These are phyloP conservation scores for Cardamine chenopodiifolia DNA, from an alignment of 345 rosid species.

Conservation along the genomic window DNA sequence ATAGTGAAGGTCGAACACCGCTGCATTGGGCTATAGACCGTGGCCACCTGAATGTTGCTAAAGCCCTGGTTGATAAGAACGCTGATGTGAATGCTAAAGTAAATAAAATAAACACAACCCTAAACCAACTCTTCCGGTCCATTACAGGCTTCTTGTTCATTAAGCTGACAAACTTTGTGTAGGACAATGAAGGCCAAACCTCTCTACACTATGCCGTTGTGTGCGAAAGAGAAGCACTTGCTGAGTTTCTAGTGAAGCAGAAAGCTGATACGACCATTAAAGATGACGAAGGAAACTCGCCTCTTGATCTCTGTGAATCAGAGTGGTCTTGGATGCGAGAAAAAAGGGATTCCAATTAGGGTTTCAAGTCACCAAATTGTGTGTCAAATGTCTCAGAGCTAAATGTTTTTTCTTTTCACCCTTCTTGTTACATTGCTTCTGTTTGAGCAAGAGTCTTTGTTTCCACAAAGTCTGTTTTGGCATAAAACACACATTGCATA, in stretches of 20 bases:
- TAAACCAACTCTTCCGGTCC: neutral
- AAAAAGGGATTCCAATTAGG: neutral
- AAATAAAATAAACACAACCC: neutral
- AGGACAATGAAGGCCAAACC: slow-evolving; percentile 97
- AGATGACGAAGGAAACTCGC: slow-evolving; percentile 73
- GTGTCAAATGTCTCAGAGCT: slow-evolving; percentile 16
- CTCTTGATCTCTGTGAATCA: slow-evolving; percentile 64
- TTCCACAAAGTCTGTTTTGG: no score
- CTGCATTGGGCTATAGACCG: slow-evolving; percentile 98
- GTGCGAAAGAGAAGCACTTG: slow-evolving; percentile 81
- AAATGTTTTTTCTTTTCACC: neutral
- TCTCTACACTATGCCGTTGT: slow-evolving; percentile 87
- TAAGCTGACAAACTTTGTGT: slow-evolving; percentile 9
- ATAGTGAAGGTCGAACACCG: slow-evolving; percentile 90
- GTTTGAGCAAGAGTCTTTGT: slow-evolving; percentile 5
- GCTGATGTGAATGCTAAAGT: slow-evolving; percentile 86
- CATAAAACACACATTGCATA: neutral
- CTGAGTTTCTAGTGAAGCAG: slow-evolving; percentile 72
- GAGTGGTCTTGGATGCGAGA: slow-evolving; percentile 70
- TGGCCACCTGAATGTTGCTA: slow-evolving; percentile 60
- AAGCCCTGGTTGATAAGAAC: slow-evolving; percentile 61
- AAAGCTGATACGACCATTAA: slow-evolving; percentile 60
- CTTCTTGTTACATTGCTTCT: slow-evolving; percentile 5
- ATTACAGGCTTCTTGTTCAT: neutral
- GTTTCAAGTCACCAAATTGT: neutral